These are phyloP conservation scores for Didymella arachidicola DNA, from an alignment of 2,329 filamentous ascomycete genomes.

Conservation along the genomic window DNA sequence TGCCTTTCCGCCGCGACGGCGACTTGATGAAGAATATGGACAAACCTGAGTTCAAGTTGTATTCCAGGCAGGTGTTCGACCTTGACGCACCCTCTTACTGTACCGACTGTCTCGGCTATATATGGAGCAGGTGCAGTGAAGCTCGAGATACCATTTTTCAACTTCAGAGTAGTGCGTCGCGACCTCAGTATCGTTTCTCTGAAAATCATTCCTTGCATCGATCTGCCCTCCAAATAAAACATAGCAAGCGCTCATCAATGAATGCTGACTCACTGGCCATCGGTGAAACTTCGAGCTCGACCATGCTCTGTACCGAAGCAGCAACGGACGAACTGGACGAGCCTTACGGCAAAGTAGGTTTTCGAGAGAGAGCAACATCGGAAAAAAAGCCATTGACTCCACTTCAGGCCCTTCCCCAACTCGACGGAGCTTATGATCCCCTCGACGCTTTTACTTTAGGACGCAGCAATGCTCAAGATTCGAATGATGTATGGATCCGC, in stretches of 20 bases:
- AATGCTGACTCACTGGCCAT: background rate
- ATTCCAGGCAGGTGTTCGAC: background rate
- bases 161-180: background rate
- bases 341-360: background rate
- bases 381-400: background rate
- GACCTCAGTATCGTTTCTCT: background rate
- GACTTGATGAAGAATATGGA: background rate
- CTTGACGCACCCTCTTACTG: slow-evolving; percentile 1
- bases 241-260: background rate
- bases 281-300: too few species aligned
- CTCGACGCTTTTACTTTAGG: background rate
- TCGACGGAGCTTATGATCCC: slow-evolving; percentile 5
- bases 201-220: too few species aligned
- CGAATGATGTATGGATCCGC: background rate
- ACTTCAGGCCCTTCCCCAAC: background rate
- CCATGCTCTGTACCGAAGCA: background rate
- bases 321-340: background rate
- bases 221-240: background rate
- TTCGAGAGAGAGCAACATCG: background rate
- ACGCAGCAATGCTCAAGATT: background rate
- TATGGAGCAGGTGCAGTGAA: slow-evolving; percentile 10
- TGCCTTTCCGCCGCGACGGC: slow-evolving; percentile 10
- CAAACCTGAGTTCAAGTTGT: background rate
- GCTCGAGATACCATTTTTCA: background rate
- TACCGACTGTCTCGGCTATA: slow-evolving; percentile 6